Conservation (phyloP, 148 eudicot species). For the Cornus suecica region DNA sequence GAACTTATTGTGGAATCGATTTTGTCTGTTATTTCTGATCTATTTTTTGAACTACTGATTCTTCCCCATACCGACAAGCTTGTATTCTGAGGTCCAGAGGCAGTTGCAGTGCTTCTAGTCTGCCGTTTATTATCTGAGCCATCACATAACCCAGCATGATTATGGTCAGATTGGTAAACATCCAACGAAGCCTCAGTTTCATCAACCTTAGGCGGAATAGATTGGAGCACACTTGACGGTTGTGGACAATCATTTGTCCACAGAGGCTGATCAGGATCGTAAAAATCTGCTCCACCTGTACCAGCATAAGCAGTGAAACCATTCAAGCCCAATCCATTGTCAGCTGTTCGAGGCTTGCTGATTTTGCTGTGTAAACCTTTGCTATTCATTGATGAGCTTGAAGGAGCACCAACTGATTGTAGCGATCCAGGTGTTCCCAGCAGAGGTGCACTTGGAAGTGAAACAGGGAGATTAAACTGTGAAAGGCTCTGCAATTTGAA, state of each 20-base stretch:
- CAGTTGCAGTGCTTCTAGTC: constrained; percentile 34
- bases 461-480: constrained; percentile 92
- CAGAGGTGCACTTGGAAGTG: constrained; percentile 71
- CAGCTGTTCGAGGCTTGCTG: constrained; percentile 45
- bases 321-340: constrained; percentile 40
- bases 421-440: constrained; percentile 57
- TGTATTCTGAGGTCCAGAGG: constrained; percentile 48
- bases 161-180: constrained; percentile 37
- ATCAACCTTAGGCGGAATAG: constrained; percentile 42
- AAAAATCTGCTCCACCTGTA: constrained; percentile 69
- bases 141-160: constrained; percentile 14
- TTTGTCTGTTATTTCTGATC: constrained; percentile 44
- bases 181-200: constrained; percentile 47
- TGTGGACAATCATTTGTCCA: constrained; percentile 67
- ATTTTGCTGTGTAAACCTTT: constrained; percentile 44
- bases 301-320: constrained; percentile 35
- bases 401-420: constrained; percentile 48
- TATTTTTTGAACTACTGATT: constrained; percentile 43
- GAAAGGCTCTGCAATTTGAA: constrained; percentile 75
- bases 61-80: constrained; percentile 62
- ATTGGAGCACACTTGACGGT: constrained; percentile 48
- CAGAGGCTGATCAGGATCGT: constrained; percentile 97
- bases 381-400: constrained; percentile 43
- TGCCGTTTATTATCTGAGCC: constrained; percentile 30
- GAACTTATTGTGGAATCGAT: constrained; percentile 33